These are phyloP conservation scores for Verticillium zaregamsianum DNA, from an alignment of 2,329 filamentous ascomycete species.

Conservation along the genomic window DNA sequence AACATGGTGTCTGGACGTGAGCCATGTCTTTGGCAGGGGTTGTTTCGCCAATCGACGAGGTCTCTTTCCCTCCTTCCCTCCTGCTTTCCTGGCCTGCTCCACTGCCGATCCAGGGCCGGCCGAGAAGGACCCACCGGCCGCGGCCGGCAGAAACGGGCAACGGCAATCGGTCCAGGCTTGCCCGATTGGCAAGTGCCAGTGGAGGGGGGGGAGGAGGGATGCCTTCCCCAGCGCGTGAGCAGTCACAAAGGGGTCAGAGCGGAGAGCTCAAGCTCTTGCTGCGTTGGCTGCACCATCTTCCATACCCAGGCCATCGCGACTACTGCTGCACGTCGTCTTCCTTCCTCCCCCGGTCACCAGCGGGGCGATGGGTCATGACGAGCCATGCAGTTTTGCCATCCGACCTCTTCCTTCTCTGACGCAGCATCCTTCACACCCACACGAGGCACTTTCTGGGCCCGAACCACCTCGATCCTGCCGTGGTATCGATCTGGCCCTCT, in stretches of 20 bases:
- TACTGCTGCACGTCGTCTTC: not conserved
- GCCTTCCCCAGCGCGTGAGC: not conserved
- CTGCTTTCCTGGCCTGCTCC: not conserved
- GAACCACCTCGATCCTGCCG: not conserved
- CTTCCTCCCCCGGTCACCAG: not conserved
- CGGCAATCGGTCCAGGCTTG: not conserved
- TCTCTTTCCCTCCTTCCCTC: not conserved
- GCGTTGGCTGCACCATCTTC: not conserved
- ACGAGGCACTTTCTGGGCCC: not conserved
- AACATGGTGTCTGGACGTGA: not conserved
- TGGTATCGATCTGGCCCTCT: not conserved
- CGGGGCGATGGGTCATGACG: not conserved
- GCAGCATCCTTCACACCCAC: not conserved
- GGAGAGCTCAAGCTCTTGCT: not conserved
- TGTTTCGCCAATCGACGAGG: not conserved
- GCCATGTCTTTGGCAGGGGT: not conserved
- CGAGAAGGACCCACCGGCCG: not conserved
- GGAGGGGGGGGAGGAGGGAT: not conserved
- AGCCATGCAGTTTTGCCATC: not conserved
- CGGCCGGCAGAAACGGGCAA: not conserved
- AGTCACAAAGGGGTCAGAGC: not conserved
- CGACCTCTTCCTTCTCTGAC: not conserved
- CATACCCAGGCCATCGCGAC: not conserved
- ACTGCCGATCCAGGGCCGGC: not conserved
- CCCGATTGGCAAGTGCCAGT: not conserved